These are phyloP conservation scores for Floccularia luteovirens DNA, from an alignment of 768 basidiomycete species.

Conservation along the genomic window DNA sequence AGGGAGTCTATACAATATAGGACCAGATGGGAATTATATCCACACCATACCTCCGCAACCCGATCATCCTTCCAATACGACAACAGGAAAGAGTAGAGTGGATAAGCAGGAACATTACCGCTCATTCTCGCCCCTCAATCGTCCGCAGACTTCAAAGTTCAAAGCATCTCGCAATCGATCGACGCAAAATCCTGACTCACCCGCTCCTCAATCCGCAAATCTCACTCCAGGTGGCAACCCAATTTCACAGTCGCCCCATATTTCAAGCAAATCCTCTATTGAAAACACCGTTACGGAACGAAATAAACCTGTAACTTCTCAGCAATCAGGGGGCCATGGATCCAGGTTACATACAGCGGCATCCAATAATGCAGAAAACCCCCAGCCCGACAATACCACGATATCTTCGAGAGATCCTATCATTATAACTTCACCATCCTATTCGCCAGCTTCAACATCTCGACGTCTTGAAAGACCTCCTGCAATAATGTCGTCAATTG, in stretches of 20 bases:
- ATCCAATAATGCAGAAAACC: too few relatives aligned
- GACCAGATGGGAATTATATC: constrained; percentile 32
- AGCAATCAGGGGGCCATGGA: too few relatives aligned
- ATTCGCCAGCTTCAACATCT: constrained; percentile 6
- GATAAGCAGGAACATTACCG: constrained; percentile 5
- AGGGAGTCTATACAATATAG: constrained; percentile 46
- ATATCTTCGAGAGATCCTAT: neutral
- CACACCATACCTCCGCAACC: constrained; percentile 14
- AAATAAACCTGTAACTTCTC: too few relatives aligned
- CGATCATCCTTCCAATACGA: neutral
- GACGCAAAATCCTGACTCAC: too few relatives aligned
- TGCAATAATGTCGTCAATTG: constrained; percentile 16
- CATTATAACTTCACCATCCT: constrained; percentile 5
- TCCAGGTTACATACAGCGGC: too few relatives aligned
- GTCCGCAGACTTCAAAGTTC: constrained; percentile 40
- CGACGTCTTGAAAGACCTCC: constrained; percentile 21
- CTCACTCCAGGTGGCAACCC: too few relatives aligned
- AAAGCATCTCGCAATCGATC: constrained; percentile 32
- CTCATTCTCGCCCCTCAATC: constrained; percentile 21
- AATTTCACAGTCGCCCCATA: too few relatives aligned
- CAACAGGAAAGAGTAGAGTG: neutral
- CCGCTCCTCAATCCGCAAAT: too few relatives aligned
- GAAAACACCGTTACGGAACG: too few relatives aligned
- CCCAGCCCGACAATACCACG: too few relatives aligned
- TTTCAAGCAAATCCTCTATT: too few relatives aligned